A percentile compares a stretch with the other conserved stretches of the same genome.
Evolutionary conservation across 139 green algal species (phyloP).

Genomic region (Trebouxia sp.): DNA sequence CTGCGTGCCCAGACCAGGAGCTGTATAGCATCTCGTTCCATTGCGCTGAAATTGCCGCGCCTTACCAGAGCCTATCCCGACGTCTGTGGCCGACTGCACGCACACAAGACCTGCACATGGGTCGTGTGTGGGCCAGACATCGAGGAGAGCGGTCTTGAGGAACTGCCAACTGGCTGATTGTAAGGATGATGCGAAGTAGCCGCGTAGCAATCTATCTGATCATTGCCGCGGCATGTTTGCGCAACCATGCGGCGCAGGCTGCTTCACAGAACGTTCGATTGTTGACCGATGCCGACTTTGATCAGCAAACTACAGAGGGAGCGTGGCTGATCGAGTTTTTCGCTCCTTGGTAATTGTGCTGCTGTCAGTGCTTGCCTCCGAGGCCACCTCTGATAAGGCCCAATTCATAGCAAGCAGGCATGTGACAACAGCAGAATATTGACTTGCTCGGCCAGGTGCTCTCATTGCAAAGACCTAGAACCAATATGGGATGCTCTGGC

Average conservation of each 20-base stretch:
- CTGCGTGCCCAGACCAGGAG: no score
- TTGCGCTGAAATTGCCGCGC: no score
- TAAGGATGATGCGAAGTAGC: no score
- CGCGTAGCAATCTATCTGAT: no score
- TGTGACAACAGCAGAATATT: no score
- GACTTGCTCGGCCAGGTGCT: neutral
- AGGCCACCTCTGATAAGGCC: neutral
- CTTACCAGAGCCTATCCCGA: no score
- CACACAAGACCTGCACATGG: no score
- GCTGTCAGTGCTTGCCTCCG: neutral
- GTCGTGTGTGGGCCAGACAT: no score
- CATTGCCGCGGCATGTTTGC: neutral
- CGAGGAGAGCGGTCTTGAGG: no score
- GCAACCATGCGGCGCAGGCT: neutral
- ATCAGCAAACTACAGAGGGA: neutral
- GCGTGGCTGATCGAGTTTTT: constrained; percentile 9
- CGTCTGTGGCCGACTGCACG: no score
- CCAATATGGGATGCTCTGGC: constrained; percentile 1
- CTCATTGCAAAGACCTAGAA: constrained; percentile 7
- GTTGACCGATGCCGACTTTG: neutral
- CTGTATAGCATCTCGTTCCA: no score
- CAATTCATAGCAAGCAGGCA: neutral
- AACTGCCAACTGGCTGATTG: no score
- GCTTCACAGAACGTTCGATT: neutral
- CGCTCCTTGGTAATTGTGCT: constrained; percentile 10